These are phyloP conservation scores for Pythium aphanidermatum DNA, from an alignment of 352 stramenopile species.

Conservation along the genomic window DNA sequence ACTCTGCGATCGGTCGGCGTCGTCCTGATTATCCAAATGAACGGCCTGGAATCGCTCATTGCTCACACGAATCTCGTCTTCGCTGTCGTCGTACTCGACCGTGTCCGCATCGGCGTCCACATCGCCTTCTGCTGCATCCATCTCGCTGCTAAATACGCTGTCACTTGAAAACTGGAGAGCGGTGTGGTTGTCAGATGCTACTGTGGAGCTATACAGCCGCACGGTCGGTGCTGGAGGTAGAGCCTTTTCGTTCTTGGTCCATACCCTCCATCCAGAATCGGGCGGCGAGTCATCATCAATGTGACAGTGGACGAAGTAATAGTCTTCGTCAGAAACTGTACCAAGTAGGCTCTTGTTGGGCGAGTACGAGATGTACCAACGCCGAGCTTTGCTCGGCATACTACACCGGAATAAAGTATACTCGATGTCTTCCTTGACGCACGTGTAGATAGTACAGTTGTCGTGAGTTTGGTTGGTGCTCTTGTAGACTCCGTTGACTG, in stretches of 20 bases:
- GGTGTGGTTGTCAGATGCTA: constrained; percentile 11
- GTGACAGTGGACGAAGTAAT: constrained; percentile 80
- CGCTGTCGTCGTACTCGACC: constrained; percentile 86
- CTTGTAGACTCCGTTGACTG: constrained; percentile 93
- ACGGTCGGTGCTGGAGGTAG: constrained; percentile 53
- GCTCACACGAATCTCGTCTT: constrained; percentile 87
- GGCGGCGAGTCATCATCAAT: constrained; percentile 76
- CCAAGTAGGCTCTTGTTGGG: constrained; percentile 80
- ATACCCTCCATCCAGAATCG: constrained; percentile 79
- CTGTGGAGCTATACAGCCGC: constrained; percentile 62
- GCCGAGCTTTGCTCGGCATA: constrained; percentile 96
- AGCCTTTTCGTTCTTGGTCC: constrained; percentile 83
- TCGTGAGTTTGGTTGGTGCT: constrained; percentile 77
- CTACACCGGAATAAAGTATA: constrained; percentile 97
- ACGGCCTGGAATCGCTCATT: constrained; percentile 87
- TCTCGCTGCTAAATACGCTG: constrained; percentile 21
- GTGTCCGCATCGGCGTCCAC: constrained; percentile 73
- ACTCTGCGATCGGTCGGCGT: constrained; percentile 31
- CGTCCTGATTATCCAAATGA: constrained; percentile 80
- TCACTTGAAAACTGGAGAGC: constrained; percentile 2
- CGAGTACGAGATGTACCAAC: constrained; percentile 98
- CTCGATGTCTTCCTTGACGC: constrained; percentile 54
- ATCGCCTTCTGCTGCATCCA: constrained; percentile 25
- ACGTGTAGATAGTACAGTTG: constrained; percentile 69
- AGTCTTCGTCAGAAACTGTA: constrained; percentile 84